These are phyloP conservation scores for Platanthera zijinensis DNA, from an alignment of 106 monocot species.

Conservation along the genomic window DNA sequence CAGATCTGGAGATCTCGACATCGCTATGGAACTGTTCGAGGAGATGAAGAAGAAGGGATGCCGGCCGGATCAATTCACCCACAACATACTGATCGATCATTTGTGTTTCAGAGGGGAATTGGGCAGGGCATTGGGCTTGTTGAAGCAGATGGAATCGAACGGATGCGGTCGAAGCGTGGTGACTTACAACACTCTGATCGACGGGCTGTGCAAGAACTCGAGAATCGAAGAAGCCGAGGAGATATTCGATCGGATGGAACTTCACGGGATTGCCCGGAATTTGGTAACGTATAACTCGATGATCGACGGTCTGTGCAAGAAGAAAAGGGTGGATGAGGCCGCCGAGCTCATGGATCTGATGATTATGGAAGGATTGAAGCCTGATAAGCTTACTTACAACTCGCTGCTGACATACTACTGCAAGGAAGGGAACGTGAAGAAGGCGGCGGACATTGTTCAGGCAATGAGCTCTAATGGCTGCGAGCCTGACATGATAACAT, in stretches of 20 bases:
- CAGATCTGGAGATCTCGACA: constrained; percentile 40
- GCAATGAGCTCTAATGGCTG: constrained; percentile 84
- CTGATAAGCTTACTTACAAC: constrained; percentile 64
- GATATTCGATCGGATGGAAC: constrained; percentile 79
- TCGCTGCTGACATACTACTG: constrained; percentile 57
- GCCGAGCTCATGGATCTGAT: constrained; percentile 81
- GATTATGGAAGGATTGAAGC: constrained; percentile 68
- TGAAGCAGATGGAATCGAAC: constrained; percentile 77
- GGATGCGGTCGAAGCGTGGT: constrained; percentile 68
- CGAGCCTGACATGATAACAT: constrained; percentile 62
- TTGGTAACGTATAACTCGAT: constrained; percentile 67
- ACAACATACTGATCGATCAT: constrained; percentile 72
- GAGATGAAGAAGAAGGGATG: constrained; percentile 79
- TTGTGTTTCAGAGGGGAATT: constrained; percentile 48
- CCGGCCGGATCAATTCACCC: constrained; percentile 68
- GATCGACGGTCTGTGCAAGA: constrained; percentile 79
- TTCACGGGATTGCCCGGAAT: constrained; percentile 68
- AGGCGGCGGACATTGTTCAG: constrained; percentile 74
- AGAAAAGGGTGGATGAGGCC: constrained; percentile 61
- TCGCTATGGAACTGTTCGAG: constrained; percentile 59
- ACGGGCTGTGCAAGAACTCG: constrained; percentile 75
- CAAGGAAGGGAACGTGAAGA: constrained; percentile 54
- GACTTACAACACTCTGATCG: constrained; percentile 83
- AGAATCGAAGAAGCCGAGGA: constrained; percentile 77
- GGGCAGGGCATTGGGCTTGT: constrained; percentile 49